Percentiles rank a stretch among this genome's conserved stretches.
Conservation (phyloP, 2,329 filamentous ascomycete species). For the Hawksworthiomyces lignivorus region DNA sequence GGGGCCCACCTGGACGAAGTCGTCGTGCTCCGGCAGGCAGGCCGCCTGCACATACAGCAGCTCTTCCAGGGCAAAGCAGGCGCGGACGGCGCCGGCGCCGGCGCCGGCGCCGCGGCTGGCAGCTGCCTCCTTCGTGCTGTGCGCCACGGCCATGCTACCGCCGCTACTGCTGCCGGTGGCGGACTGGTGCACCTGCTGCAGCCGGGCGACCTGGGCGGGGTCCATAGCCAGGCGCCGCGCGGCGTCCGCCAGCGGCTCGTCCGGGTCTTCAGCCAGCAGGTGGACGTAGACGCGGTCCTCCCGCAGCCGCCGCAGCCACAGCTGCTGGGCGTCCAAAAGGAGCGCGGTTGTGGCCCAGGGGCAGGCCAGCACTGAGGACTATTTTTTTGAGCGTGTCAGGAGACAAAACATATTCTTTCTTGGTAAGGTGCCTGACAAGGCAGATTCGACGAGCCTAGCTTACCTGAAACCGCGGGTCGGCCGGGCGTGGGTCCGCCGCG, state of each 20-base stretch:
- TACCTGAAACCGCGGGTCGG: not conserved
- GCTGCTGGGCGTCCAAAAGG: conserved; percentile 15
- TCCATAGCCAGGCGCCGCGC: no score
- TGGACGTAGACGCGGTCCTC: no score
- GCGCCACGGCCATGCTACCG: not conserved
- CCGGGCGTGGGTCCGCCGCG: conserved; percentile 24
- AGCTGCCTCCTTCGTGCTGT: not conserved
- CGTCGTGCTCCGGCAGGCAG: not conserved
- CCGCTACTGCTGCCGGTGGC: no score
- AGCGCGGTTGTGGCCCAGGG: conserved; percentile 12
- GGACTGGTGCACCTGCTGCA: no score
- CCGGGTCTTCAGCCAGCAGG: not conserved
- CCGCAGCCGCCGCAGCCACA: conserved; percentile 7
- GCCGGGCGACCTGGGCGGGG: no score
- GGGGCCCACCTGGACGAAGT: not conserved
- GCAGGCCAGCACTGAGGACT: conserved; percentile 8
- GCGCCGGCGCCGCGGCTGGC: no score
- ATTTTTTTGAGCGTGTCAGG: no score
- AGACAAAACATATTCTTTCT: no score
- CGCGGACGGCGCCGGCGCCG: not conserved
- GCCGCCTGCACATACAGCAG: not conserved
- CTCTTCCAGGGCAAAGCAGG: conserved; percentile 1
- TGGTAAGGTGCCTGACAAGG: no score
- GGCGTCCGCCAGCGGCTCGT: no score
- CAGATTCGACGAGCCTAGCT: no score